Conservation (phyloP, 1,139 yeast species). For the Hyphopichia khmerensis region DNA sequence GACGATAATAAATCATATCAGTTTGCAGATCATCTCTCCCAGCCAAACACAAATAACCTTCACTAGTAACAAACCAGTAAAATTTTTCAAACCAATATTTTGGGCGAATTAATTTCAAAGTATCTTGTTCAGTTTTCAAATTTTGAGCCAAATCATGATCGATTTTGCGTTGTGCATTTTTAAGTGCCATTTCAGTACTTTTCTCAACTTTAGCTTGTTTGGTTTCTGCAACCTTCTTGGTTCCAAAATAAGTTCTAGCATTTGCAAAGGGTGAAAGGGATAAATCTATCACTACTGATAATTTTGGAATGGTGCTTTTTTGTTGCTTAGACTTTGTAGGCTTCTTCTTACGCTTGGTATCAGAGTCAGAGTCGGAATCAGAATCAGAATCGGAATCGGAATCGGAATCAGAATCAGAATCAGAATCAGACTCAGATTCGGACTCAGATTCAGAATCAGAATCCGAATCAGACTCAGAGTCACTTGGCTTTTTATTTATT, state of each 20-base stretch:
- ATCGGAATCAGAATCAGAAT: conserved; percentile 22
- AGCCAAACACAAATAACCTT: conserved; percentile 82
- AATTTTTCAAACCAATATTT: conserved; percentile 94
- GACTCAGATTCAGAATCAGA: conserved; percentile 26
- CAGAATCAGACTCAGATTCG: conserved; percentile 32
- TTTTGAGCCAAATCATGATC: conserved; percentile 67
- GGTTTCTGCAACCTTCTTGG: conserved; percentile 71
- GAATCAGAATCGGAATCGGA: conserved; percentile 19
- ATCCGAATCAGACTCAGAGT: conserved; percentile 24
- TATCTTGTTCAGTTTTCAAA: conserved; percentile 62
- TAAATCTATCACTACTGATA: conserved; percentile 67
- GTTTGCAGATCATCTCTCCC: conserved; percentile 84
- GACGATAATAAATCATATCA: conserved; percentile 79
- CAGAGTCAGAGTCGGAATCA: conserved; percentile 19
- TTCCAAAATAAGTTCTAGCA: conserved; percentile 81
- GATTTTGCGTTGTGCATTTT: conserved; percentile 81
- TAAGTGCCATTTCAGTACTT: conserved; percentile 75
- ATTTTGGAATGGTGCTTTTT: conserved; percentile 16
- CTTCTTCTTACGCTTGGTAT: not conserved
- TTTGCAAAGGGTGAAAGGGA: conserved; percentile 81
- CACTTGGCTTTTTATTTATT: conserved; percentile 24
- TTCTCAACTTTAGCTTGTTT: conserved; percentile 82
- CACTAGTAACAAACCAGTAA: conserved; percentile 87
- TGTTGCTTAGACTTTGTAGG: conserved; percentile 9
- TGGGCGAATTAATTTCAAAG: conserved; percentile 63